Percentiles rank a stretch among this genome's conserved stretches.
phyloP scores from a whole-genome alignment of 1,284 basidiomycete species.

The Tetrapyrgos nigripes region DNA sequence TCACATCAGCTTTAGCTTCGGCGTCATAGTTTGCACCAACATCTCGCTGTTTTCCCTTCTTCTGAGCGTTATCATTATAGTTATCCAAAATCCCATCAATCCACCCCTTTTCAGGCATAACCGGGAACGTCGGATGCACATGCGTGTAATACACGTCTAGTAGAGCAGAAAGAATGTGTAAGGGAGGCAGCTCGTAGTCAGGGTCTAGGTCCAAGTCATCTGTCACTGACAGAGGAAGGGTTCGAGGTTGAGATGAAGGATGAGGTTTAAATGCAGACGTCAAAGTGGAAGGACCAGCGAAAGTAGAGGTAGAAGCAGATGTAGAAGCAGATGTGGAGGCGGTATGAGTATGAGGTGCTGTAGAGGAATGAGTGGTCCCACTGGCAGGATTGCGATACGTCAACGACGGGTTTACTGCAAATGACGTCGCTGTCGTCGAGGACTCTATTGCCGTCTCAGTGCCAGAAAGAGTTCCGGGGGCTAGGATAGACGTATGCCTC shows the following conservation, averaged over 20 bases:
- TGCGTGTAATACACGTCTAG: constrained; percentile 29
- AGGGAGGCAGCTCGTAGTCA: constrained; percentile 29
- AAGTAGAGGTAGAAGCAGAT: background rate
- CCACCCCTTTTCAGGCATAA: constrained; percentile 26
- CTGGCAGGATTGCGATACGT: too few relatives aligned
- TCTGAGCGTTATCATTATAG: background rate
- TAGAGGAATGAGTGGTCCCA: too few relatives aligned
- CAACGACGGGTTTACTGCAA: background rate
- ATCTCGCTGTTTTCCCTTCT: background rate
- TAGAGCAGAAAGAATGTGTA: constrained; percentile 27
- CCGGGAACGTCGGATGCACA: constrained; percentile 30
- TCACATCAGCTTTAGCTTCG: too few relatives aligned
- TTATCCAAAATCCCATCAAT: constrained; percentile 12
- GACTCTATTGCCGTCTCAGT: too few relatives aligned
- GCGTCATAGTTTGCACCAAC: background rate
- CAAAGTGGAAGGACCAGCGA: background rate
- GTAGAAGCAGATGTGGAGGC: background rate
- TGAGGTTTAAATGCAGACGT: constrained; percentile 5
- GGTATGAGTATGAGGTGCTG: too few relatives aligned
- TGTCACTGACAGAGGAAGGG: background rate
- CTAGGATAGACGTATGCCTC: too few relatives aligned
- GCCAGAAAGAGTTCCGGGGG: too few relatives aligned
- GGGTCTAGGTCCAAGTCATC: background rate
- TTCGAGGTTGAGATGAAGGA: too few relatives aligned
- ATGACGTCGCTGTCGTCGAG: too few relatives aligned